These are phyloP conservation scores for Candida mattraensis DNA, from an alignment of 805 yeast genomes.

Conservation along the genomic window DNA sequence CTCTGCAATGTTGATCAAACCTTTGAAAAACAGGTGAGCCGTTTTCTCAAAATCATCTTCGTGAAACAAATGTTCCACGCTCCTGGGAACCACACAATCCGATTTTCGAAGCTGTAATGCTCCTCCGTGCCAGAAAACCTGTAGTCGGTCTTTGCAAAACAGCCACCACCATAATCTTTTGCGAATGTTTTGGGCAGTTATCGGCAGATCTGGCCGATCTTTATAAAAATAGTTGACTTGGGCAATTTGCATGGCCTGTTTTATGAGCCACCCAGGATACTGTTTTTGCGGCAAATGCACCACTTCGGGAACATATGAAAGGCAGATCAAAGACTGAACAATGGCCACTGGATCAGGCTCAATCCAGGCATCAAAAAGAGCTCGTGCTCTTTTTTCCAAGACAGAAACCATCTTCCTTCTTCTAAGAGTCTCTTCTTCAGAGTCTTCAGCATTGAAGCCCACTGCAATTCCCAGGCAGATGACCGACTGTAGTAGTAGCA, in stretches of 20 bases:
- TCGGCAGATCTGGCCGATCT: conserved; percentile 4
- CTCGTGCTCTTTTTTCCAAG: conserved; percentile 48
- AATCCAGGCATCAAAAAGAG: conserved; percentile 63
- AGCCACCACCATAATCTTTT: conserved; percentile 72
- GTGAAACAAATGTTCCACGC: conserved; percentile 4
- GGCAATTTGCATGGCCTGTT: conserved; percentile 68
- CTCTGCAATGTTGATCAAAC: conserved; percentile 14
- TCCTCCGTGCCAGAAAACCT: conserved; percentile 62
- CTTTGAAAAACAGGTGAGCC: conserved; percentile 5
- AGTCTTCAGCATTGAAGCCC: conserved; percentile 49
- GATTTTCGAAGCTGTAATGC: conserved; percentile 64
- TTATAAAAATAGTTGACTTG: conserved; percentile 62
- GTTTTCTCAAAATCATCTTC: neutral
- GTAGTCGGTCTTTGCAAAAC: conserved; percentile 61
- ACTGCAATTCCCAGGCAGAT: conserved; percentile 65
- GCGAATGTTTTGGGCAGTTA: conserved; percentile 43
- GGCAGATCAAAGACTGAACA: conserved; percentile 11
- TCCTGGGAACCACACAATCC: conserved; percentile 61
- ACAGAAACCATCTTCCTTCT: conserved; percentile 13
- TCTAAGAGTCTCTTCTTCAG: conserved; percentile 45
- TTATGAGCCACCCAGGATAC: conserved; percentile 68
- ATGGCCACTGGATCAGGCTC: conserved; percentile 57
- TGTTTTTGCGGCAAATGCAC: conserved; percentile 28
- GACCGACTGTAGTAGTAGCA: conserved; percentile 62
- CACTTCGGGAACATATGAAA: conserved; percentile 16